These are phyloP conservation scores for Alternaria sp. DNA, from an alignment of 2,329 filamentous ascomycete species.

Conservation along the genomic window DNA sequence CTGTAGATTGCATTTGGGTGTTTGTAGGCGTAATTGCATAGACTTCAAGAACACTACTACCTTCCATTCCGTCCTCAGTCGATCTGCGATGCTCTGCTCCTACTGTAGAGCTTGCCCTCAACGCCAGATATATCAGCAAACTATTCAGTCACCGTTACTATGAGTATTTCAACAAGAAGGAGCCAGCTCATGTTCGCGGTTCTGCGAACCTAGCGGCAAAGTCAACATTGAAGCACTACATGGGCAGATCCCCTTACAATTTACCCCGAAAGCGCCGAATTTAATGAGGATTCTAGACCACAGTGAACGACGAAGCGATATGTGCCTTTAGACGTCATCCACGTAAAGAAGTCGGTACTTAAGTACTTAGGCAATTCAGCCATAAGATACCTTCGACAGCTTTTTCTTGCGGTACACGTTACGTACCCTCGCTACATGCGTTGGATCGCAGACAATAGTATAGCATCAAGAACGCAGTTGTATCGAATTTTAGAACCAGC, in stretches of 20 bases:
- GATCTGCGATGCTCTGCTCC: background rate
- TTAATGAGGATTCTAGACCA: background rate
- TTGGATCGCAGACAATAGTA: background rate
- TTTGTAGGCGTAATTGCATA: conserved; percentile 2
- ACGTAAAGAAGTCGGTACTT: background rate
- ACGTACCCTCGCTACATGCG: background rate
- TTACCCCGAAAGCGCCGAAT: background rate
- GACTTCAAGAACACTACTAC: background rate
- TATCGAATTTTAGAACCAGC: background rate
- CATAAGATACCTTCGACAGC: background rate
- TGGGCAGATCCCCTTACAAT: background rate
- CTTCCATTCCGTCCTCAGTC: background rate
- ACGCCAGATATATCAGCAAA: background rate
- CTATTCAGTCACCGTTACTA: background rate
- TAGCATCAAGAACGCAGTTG: background rate
- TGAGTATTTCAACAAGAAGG: background rate
- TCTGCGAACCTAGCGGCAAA: background rate
- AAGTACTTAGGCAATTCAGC: background rate
- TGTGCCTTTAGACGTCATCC: background rate
- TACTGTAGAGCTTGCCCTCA: background rate
- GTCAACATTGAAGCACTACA: background rate
- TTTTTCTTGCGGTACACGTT: background rate
- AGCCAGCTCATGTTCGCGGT: background rate
- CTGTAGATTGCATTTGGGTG: background rate
- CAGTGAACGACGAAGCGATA: background rate